A percentile compares a stretch with the other conserved stretches of the same genome.
These are phyloP conservation scores for Xanthoceras sorbifolium DNA, from an alignment of 345 rosid genomes.

Conservation along the genomic window DNA sequence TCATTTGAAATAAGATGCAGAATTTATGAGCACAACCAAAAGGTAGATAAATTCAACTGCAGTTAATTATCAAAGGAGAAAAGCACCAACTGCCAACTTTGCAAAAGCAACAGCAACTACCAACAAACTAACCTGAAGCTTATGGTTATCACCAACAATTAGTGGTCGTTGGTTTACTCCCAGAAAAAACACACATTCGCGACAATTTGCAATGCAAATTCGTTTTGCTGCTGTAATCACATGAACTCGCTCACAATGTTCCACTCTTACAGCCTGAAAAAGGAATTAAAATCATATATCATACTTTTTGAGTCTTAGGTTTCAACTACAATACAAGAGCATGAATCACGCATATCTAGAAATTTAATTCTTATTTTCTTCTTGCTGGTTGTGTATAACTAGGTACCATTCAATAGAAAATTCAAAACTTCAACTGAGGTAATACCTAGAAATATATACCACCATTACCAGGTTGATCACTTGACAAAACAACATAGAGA, in stretches of 20 bases:
- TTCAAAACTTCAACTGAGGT: conserved; percentile 8
- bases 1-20: background rate
- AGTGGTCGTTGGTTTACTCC: conserved; percentile 99
- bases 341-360: background rate
- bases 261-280: conserved; percentile 83
- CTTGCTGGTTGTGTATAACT: too few species aligned
- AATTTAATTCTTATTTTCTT: too few species aligned
- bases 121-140: conserved; percentile 69
- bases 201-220: conserved; percentile 93
- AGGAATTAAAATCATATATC: conserved; percentile 16
- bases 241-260: conserved; percentile 99
- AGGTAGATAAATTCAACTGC: background rate
- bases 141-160: conserved; percentile 97
- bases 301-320: background rate
- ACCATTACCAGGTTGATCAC: background rate
- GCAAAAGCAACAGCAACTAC: background rate
- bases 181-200: conserved; percentile 92
- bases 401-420: too few species aligned
- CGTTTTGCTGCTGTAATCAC: conserved; percentile 86
- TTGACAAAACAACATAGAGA: background rate
- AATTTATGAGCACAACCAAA: background rate
- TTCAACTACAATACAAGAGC: conserved; percentile 5
- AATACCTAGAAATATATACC: background rate
- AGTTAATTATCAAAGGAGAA: background rate
- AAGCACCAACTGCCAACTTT: background rate